Evolutionary conservation across 1,284 basidiomycete genomes (phyloP).

Genomic region (Gomphus sp.): DNA sequence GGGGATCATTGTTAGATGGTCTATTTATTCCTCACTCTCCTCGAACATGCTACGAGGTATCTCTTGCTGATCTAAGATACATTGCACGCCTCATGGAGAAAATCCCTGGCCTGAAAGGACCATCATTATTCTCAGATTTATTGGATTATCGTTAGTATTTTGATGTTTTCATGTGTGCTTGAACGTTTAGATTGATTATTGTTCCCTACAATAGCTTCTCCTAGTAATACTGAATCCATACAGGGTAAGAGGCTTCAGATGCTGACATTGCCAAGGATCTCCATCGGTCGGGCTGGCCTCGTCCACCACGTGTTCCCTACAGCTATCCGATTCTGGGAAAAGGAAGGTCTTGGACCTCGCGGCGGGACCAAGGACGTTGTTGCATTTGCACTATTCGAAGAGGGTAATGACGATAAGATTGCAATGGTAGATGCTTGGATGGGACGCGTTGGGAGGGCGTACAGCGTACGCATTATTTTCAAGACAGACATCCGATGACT

Average conservation of each 20-base stretch:
- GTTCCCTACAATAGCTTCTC: background rate
- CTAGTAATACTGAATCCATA: background rate
- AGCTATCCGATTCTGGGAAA: conserved; percentile 74
- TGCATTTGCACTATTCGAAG: conserved; percentile 59
- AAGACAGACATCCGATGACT: background rate
- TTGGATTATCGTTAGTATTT: conserved; percentile 16
- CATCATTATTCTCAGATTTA: conserved; percentile 18
- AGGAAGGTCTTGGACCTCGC: conserved; percentile 62
- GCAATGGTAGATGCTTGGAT: conserved; percentile 50
- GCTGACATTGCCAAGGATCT: conserved; percentile 47
- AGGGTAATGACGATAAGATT: conserved; percentile 26
- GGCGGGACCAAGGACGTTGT: conserved; percentile 61
- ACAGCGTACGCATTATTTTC: conserved; percentile 38
- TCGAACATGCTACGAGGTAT: conserved; percentile 16
- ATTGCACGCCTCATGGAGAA: conserved; percentile 26
- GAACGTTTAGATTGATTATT: background rate
- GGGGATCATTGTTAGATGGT: conserved; percentile 29
- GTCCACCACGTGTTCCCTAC: conserved; percentile 56
- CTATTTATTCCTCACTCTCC: background rate
- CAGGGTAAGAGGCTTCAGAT: conserved; percentile 20
- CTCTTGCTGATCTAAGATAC: conserved; percentile 41
- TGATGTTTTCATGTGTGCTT: background rate
- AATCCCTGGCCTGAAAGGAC: conserved; percentile 12
- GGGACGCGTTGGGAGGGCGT: conserved; percentile 37
- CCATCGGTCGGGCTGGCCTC: conserved; percentile 38